Base-by-base conservation (phyloP, 179 eudicot genomes). In the Beta macrorhiza region DNA sequence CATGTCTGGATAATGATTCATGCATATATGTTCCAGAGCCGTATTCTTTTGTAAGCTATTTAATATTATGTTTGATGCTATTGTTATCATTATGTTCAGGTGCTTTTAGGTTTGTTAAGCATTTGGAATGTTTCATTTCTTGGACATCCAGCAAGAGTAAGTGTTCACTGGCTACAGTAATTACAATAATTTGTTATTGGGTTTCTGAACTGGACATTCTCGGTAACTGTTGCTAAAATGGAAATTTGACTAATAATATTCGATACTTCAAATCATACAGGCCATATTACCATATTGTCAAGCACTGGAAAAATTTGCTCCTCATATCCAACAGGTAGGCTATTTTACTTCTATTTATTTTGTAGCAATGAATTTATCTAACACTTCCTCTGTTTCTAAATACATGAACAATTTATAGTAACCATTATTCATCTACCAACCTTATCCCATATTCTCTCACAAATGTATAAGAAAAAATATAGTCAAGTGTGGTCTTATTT, bases 241-340 rank as follows among this genome's bases (percentile, higher is more conserved):
- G 37, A 67, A 70, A 58, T 53, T 76, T 73, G 32, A 65, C 68
- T 77, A 44, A 37, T 37, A 57, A 69, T 5, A 22, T 79, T 71
- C 52, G 29, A 42, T 37, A 64, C 62, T 51, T 29, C 49, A 65
- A 61, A 53, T 59, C 29, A 63, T 87, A 37, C 87, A 97, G 98
- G 99, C 99, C 57, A 97, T 97, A 81, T 86, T 97, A 82, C 99
- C 99, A 80, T 97, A 97, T 79, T 90, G 95, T 79, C 99, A 97
- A 89, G 98, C 97, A 59, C 80, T 97, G 87, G 99, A 97, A 82
- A 97, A 97, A 87, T 87, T 97, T 75, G 98, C 99, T 56, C 97
- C 99, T 15, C 99, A 97, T 87, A 97, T 97, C 83, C 99, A 97
- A 79, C 99, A 97, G 97, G 99, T 82, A 91, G 80, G 87, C 69